Percentiles rank a stretch among this genome's conserved stretches.
phyloP scores from a whole-genome alignment of 331 rosid genomes.

The Rhamnella rubrinervis region DNA sequence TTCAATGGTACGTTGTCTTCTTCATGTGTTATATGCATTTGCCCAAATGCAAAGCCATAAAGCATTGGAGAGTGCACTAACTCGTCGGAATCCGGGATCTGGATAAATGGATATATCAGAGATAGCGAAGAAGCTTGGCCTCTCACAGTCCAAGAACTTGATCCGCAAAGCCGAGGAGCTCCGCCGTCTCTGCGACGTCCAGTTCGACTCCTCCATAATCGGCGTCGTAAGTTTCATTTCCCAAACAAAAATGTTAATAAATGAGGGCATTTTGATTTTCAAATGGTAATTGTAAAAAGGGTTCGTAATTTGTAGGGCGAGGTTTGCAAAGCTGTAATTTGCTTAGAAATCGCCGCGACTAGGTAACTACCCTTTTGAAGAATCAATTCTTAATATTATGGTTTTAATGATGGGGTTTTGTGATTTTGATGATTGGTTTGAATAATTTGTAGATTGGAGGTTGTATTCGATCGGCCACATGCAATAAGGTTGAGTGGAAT shows the following conservation, averaged over 20 bases:
- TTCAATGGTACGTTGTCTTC: background rate
- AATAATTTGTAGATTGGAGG: slow-evolving; percentile 35
- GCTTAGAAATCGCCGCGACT: slow-evolving; percentile 80
- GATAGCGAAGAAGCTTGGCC: slow-evolving; percentile 55
- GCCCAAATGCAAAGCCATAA: slow-evolving; percentile 2
- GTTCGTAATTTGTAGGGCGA: slow-evolving; percentile 49
- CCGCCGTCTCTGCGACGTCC: slow-evolving; percentile 76
- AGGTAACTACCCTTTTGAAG: slow-evolving; percentile 29
- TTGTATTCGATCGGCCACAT: slow-evolving; percentile 61
- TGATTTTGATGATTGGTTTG: slow-evolving; percentile 5
- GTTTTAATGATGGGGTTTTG: background rate
- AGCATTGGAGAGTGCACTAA: background rate
- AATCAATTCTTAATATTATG: accelerated
- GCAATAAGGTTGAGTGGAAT: slow-evolving; percentile 74
- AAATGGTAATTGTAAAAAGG: background rate
- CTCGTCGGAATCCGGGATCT: background rate
- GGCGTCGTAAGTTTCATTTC: slow-evolving; percentile 53
- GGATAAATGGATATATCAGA: slow-evolving; percentile 62
- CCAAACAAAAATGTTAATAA: background rate
- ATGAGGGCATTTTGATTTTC: background rate
- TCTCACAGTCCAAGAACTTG: slow-evolving; percentile 56
- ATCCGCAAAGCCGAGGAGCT: slow-evolving; percentile 74
- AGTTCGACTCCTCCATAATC: slow-evolving; percentile 73
- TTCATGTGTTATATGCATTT: background rate
- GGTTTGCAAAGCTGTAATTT: slow-evolving; percentile 75